phyloP scores from a whole-genome alignment of 2,329 filamentous ascomycete genomes.

The Aspergillus ochraceus region DNA sequence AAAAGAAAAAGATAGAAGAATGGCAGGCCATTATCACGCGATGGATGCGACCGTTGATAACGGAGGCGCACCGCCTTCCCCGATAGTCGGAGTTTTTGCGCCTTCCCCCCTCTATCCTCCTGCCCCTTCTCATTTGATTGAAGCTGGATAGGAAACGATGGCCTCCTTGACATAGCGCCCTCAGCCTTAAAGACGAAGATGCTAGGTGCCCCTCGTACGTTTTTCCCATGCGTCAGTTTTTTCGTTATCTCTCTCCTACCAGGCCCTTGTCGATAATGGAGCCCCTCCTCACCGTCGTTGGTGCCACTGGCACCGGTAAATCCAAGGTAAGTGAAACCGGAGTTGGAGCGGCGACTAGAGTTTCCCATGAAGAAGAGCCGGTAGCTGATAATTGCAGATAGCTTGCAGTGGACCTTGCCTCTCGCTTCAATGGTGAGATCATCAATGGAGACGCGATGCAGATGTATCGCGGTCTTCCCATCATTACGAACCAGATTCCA shows the following conservation, averaged over 20 bases:
- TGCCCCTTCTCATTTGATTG: background rate
- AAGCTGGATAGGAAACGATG: background rate
- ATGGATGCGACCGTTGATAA: background rate
- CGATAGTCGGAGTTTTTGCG: background rate
- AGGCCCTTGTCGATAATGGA: conserved; percentile 30
- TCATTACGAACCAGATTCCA: conserved; percentile 94
- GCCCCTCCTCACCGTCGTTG: conserved; percentile 78
- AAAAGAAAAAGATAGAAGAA: background rate
- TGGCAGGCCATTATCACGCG: no score
- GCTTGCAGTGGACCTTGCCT: conserved; percentile 87
- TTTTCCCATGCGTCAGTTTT: conserved; percentile 29
- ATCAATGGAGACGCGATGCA: conserved; percentile 99
- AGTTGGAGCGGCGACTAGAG: background rate
- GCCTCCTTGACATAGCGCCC: background rate
- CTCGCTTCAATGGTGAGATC: conserved; percentile 82
- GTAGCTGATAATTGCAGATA: conserved; percentile 45
- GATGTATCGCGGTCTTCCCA: conserved; percentile 84
- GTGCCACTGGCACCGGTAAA: conserved; percentile 90
- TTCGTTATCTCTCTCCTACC: conserved; percentile 21
- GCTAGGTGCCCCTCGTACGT: conserved; percentile 2
- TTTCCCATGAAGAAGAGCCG: background rate
- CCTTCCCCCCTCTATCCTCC: conserved; percentile 3
- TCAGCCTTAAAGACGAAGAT: conserved; percentile 11
- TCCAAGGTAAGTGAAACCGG: conserved; percentile 65
- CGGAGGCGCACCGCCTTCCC: background rate